A percentile compares a stretch with the other conserved stretches of the same genome.
These are phyloP conservation scores for Cladosporium sp. DNA, from an alignment of 2,329 filamentous ascomycete species.

Conservation along the genomic window DNA sequence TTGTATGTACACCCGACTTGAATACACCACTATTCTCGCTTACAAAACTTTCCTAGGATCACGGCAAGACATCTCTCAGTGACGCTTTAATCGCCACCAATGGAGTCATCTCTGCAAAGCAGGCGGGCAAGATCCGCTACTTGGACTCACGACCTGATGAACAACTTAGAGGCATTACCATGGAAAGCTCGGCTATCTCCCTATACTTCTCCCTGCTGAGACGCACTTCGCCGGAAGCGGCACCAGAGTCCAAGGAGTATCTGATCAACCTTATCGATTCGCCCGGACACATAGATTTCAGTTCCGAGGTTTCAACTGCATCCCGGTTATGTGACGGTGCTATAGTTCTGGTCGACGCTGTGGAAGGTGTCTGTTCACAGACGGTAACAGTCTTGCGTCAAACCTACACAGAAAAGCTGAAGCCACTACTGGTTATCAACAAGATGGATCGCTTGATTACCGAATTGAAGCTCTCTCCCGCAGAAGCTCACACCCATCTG, in stretches of 20 bases:
- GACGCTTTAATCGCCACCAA: slow-evolving; percentile 97
- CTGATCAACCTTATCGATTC: slow-evolving; percentile 98
- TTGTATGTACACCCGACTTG: background rate
- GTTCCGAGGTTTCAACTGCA: slow-evolving; percentile 94
- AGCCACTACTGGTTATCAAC: slow-evolving; percentile 93
- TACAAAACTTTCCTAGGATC: slow-evolving; percentile 55
- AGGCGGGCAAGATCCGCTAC: slow-evolving; percentile 97
- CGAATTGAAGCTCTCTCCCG: slow-evolving; percentile 89
- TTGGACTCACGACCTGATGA: slow-evolving; percentile 96
- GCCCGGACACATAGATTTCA: slow-evolving; percentile 97
- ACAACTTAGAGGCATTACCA: slow-evolving; percentile 95
- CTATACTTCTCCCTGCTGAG: slow-evolving; percentile 91
- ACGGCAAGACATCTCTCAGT: slow-evolving; percentile 96
- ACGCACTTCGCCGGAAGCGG: slow-evolving; percentile 60
- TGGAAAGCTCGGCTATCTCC: slow-evolving; percentile 98
- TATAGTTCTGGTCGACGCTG: slow-evolving; percentile 90
- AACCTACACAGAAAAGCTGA: slow-evolving; percentile 93
- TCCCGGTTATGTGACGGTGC: slow-evolving; percentile 93
- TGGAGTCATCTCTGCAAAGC: slow-evolving; percentile 97
- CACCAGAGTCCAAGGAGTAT: slow-evolving; percentile 74
- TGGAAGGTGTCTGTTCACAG: slow-evolving; percentile 97
- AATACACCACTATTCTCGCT: slow-evolving; percentile 55
- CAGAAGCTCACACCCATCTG: slow-evolving; percentile 85
- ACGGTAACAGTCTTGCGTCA: slow-evolving; percentile 95
- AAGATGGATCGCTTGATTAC: slow-evolving; percentile 96